Evolutionary conservation across 2,329 filamentous ascomycete species (phyloP).

Genomic region (Magnaporthiopsis rhizophila): DNA sequence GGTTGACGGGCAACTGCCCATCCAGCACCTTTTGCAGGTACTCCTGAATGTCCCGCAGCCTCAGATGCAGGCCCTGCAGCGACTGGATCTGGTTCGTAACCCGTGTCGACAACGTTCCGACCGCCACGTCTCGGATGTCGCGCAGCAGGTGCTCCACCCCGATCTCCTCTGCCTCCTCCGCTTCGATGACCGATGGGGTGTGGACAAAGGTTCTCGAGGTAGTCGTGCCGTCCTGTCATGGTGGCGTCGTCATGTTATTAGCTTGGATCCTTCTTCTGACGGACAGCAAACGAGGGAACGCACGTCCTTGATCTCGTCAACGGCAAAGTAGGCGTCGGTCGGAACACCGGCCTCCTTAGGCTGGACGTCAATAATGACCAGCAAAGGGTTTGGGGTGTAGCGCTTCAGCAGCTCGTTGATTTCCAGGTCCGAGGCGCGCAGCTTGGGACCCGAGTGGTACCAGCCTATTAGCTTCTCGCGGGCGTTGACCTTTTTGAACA

Average conservation of each 20-base stretch:
- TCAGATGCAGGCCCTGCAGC: constrained; percentile 88
- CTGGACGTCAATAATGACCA: constrained; percentile 98
- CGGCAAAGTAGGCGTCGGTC: constrained; percentile 97
- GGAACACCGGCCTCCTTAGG: constrained; percentile 96
- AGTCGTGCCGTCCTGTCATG: constrained; percentile 79
- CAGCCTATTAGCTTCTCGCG: constrained; percentile 98
- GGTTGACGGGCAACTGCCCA: constrained; percentile 88
- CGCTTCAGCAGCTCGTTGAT: constrained; percentile 99
- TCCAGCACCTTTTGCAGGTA: constrained; percentile 96
- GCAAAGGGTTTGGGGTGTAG: constrained; percentile 91
- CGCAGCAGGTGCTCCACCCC: constrained; percentile 95
- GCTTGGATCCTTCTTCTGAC: too few relatives aligned
- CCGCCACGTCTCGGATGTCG: constrained; percentile 96
- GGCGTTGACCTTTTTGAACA: constrained; percentile 99
- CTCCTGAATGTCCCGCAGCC: constrained; percentile 87
- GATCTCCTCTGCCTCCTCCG: constrained; percentile 97
- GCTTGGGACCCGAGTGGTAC: constrained; percentile 97
- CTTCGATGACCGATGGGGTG: constrained; percentile 96
- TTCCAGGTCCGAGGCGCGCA: constrained; percentile 91
- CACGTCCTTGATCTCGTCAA: constrained; percentile 99
- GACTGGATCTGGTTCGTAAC: constrained; percentile 98
- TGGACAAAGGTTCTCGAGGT: constrained; percentile 97
- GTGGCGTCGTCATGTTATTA: not conserved
- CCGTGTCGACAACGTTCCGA: constrained; percentile 90
- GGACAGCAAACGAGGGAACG: constrained; percentile 24